Base-by-base conservation (phyloP, 78 protist species). In the Protostelium mycophagum region DNA sequence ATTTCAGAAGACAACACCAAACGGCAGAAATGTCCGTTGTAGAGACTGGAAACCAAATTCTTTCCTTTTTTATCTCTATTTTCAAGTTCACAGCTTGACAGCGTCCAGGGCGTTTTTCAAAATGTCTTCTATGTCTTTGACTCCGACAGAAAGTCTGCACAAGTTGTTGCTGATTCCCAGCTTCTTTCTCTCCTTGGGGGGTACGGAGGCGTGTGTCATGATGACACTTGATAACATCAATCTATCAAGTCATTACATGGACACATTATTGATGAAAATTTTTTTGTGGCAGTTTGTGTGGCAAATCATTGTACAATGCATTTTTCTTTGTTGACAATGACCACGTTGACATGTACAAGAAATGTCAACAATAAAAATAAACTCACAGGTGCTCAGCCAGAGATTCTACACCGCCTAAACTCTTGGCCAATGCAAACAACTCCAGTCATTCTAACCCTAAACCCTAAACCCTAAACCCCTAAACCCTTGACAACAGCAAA, bases 121-220 rank as follows among this genome's bases (percentile, higher is more conserved):
- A 28, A 95, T 38, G 85, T 95, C 97, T 34, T 86, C 39, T n/a
- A 84, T 83, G 87, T 95, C 97, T 87, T 95, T 95, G 85, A 95
- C 89, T 88, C 97, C 97, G 36, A 93, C 93, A 28, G 94, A 90
- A 29, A 95, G 38, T 38, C 97, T 88, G 87, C 92, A 84, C 92
- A 95, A 90, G 83, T 89, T 88, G 38, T 91, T 94, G 87, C 90
- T 87, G 86, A 96, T 93, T 90, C 95, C 94, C 28, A 95, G 36
- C 83, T 94, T 88, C 35, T 35, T 38, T 83, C 96, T 96, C 88
- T 92, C 93, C 36, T 89, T 95, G 1, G 63, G 83, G 38, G 98
- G 97, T n/a, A 96, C 98, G 31, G 92, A 39, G 25, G 96, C 96
- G 63, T 96, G 98, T 23, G 98, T 96, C 98, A 96, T 96, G 38